phyloP scores from a whole-genome alignment of 1,284 basidiomycete species.

The Pholiota adiposa region DNA sequence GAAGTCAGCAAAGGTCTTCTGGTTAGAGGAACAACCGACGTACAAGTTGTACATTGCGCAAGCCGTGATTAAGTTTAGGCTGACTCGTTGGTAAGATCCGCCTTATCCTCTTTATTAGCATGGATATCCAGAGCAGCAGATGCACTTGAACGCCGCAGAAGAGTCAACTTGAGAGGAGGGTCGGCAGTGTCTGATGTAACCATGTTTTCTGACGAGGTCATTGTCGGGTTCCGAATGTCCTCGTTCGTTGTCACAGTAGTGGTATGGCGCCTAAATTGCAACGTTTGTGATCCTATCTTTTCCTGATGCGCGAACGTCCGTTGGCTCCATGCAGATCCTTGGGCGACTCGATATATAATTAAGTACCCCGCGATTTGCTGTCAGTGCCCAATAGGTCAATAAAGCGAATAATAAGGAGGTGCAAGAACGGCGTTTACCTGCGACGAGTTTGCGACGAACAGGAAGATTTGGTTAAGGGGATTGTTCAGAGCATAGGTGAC shows the following conservation, averaged over 20 bases:
- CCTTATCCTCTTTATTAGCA: not conserved
- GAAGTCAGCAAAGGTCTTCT: not conserved
- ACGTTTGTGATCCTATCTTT: slow-evolving; percentile 14
- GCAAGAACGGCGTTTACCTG: slow-evolving; percentile 30
- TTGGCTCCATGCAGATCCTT: slow-evolving; percentile 40
- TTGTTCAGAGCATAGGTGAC: slow-evolving; percentile 45
- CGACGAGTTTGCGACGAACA: slow-evolving; percentile 34
- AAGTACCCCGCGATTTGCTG: slow-evolving; percentile 48
- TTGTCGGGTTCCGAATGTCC: not conserved
- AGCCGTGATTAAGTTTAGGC: not conserved
- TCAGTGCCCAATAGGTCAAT: not conserved
- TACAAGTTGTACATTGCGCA: not conserved
- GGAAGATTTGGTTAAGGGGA: slow-evolving; percentile 41
- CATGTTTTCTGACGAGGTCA: not conserved
- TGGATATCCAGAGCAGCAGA: not conserved
- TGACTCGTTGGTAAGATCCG: not conserved
- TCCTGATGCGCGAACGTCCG: slow-evolving; percentile 30
- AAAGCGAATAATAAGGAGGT: not conserved
- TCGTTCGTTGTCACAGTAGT: not conserved
- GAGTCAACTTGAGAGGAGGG: not conserved
- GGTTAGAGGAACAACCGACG: not conserved
- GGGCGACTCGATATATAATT: slow-evolving; percentile 45
- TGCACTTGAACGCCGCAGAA: not conserved
- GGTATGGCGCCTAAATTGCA: not conserved
- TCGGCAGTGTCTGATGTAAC: not conserved